phyloP scores from a whole-genome alignment of 768 basidiomycete species.

The Cubamyces sp. region DNA sequence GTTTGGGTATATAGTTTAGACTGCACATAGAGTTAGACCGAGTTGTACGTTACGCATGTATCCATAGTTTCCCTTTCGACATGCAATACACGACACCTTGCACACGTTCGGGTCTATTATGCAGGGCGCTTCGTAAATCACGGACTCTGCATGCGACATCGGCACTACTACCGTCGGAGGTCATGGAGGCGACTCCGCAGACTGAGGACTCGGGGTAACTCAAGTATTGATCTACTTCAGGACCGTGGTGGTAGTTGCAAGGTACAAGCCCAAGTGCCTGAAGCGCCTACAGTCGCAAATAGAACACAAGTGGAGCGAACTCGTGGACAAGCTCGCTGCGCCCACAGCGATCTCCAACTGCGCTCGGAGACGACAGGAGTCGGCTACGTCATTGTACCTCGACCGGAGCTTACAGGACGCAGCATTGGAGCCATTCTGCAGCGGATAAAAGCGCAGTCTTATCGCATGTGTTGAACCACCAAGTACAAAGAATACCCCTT shows the following conservation, averaged over 20 bases:
- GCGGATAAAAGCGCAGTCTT: not conserved
- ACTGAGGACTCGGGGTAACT: no score
- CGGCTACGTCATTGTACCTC: not conserved
- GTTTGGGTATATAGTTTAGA: not conserved
- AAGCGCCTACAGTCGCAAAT: not conserved
- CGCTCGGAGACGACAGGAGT: not conserved
- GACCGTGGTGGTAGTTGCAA: no score
- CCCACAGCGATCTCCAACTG: not conserved
- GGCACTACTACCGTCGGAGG: no score
- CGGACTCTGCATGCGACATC: not conserved
- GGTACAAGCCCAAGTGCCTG: no score
- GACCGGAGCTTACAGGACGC: not conserved
- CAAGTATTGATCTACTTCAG: no score
- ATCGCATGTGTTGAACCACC: not conserved
- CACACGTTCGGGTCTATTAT: no score
- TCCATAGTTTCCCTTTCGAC: not conserved
- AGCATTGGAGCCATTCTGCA: not conserved
- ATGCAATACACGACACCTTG: not conserved
- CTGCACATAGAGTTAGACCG: not conserved
- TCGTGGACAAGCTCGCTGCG: not conserved
- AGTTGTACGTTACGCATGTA: constrained; percentile 7
- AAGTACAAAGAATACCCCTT: not conserved
- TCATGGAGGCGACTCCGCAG: no score
- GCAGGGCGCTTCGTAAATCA: no score
- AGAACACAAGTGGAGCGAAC: not conserved